These are phyloP conservation scores for Wickerhamomyces bovis DNA, from an alignment of 805 yeast species.

Conservation along the genomic window DNA sequence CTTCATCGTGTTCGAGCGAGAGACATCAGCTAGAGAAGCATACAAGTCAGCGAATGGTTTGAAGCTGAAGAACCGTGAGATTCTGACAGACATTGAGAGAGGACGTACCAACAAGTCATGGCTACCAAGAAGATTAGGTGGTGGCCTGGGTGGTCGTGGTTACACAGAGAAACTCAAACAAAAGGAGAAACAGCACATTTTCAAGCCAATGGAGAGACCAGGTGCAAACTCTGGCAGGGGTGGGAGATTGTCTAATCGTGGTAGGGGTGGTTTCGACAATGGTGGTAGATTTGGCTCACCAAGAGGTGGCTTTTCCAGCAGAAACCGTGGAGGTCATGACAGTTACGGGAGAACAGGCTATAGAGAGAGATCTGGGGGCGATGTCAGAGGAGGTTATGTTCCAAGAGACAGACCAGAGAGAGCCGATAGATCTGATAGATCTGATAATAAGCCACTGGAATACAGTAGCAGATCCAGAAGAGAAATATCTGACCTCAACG, in stretches of 20 bases:
- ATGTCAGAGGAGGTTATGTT: constrained; percentile 1
- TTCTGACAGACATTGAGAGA: constrained; percentile 68
- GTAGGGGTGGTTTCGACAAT: constrained; percentile 10
- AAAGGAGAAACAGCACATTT: constrained; percentile 8
- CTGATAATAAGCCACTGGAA: constrained; percentile 6
- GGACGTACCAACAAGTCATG: constrained; percentile 61
- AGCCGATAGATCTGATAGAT: constrained; percentile 6
- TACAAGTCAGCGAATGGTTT: constrained; percentile 50
- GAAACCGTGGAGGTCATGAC: constrained; percentile 9
- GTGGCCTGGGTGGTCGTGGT: constrained; percentile 87
- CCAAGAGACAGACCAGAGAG: constrained; percentile 9
- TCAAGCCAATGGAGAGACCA: constrained; percentile 4
- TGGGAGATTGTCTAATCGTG: constrained; percentile 4
- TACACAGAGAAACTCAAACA: constrained; percentile 35
- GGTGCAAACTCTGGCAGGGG: constrained; percentile 2
- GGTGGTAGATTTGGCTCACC: constrained; percentile 9
- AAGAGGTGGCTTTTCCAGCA: constrained; percentile 9
- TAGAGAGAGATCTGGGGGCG: background rate
- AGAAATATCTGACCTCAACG: constrained; percentile 18
- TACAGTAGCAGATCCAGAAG: constrained; percentile 20
- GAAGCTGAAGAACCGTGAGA: constrained; percentile 44
- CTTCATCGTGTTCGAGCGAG: constrained; percentile 64
- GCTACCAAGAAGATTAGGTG: constrained; percentile 76
- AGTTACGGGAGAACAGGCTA: constrained; percentile 1
- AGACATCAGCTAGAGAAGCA: constrained; percentile 56